Percentiles rank a stretch among this genome's conserved stretches.
Evolutionary conservation across 2,329 filamentous ascomycete species (phyloP).

Genomic region (Curvularia spicifera): DNA sequence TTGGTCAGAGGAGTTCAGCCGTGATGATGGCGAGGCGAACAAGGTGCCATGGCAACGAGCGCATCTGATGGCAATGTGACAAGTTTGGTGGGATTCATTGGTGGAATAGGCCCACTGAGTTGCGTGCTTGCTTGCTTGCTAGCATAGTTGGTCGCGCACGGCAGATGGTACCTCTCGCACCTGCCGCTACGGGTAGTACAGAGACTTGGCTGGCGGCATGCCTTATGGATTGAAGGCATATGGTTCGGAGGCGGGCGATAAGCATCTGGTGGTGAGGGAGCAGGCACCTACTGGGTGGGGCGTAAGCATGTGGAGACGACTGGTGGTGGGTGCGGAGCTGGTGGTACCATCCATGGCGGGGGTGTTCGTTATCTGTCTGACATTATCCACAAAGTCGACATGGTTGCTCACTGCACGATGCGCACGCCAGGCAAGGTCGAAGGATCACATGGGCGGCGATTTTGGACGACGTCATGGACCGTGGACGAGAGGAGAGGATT

Average conservation of each 20-base stretch:
- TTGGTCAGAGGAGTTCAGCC: not conserved
- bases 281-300: slow-evolving; percentile 15
- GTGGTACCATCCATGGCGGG: not conserved
- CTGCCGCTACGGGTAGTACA: not conserved
- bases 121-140: not conserved
- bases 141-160: slow-evolving; percentile 7
- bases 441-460: slow-evolving; percentile 1
- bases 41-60: not conserved
- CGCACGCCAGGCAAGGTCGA: slow-evolving; percentile 2
- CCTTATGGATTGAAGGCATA: slow-evolving; percentile 14
- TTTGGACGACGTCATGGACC: slow-evolving; percentile 15
- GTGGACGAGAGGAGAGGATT: not conserved
- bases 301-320: slow-evolving; percentile 8
- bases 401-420: slow-evolving; percentile 2
- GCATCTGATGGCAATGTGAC: slow-evolving; percentile 16
- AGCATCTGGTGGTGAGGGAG: slow-evolving; percentile 18
- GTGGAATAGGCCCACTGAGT: not conserved
- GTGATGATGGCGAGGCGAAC: not conserved
- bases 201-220: slow-evolving; percentile 7
- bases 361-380: slow-evolving; percentile 9
- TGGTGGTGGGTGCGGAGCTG: slow-evolving; percentile 6
- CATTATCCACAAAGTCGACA: slow-evolving; percentile 3
- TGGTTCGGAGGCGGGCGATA: slow-evolving; percentile 17
- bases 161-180: slow-evolving; percentile 10
- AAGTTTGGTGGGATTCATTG: slow-evolving; percentile 2